phyloP scores from a whole-genome alignment of 2,329 filamentous ascomycete genomes.

The Coniochaeta sp. region DNA sequence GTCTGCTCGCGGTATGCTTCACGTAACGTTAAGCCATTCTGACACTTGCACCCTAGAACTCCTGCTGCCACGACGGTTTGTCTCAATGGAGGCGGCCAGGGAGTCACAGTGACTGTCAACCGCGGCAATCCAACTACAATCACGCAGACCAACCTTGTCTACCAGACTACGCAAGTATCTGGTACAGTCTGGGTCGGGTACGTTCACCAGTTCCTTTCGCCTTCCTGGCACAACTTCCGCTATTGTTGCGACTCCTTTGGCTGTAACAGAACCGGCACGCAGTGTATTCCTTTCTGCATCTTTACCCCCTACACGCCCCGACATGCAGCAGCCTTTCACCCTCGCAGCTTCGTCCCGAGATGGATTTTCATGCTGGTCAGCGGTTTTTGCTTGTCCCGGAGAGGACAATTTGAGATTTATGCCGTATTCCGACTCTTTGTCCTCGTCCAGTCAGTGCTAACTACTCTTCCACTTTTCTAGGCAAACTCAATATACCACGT shows the following conservation, averaged over 20 bases:
- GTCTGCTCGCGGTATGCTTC: neutral
- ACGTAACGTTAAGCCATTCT: neutral
- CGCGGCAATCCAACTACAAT: slow-evolving; percentile 15
- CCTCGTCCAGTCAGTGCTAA: neutral
- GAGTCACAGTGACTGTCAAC: slow-evolving; percentile 22
- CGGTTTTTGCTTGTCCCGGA: too few species aligned
- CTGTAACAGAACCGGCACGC: neutral
- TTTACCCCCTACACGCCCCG: too few species aligned
- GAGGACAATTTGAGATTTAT: neutral
- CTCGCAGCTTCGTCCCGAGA: too few species aligned
- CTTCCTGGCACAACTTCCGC: neutral
- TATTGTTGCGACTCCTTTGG: neutral
- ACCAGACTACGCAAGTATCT: slow-evolving; percentile 22
- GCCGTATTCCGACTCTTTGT: neutral
- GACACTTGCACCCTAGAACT: slow-evolving; percentile 14
- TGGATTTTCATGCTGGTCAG: too few species aligned
- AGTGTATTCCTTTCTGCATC: neutral
- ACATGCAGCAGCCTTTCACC: too few species aligned
- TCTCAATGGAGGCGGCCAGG: slow-evolving; percentile 14
- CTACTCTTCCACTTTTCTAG: slow-evolving; percentile 10
- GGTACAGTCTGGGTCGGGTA: slow-evolving; percentile 29
- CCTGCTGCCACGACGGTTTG: slow-evolving; percentile 26
- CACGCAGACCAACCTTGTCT: slow-evolving; percentile 26
- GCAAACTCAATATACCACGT: slow-evolving; percentile 23
- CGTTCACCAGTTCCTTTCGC: slow-evolving; percentile 1